Evolutionary conservation across 371 early-diverging fungal species (phyloP), one percentile per base, ranked within the genome.

Genomic region (Rhizomucor miehei): DNA sequence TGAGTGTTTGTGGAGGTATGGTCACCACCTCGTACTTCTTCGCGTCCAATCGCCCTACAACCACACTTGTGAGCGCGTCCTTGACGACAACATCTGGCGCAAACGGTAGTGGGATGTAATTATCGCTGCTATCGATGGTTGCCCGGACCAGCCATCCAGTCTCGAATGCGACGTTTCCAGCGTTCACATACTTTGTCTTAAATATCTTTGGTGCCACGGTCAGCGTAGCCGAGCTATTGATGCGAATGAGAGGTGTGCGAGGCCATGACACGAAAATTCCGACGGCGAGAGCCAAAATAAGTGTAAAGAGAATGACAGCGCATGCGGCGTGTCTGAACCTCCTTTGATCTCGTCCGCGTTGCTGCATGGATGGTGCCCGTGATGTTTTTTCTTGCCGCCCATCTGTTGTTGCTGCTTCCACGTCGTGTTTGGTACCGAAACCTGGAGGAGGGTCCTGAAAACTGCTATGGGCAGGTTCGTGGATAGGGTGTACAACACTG

Each of bases 121-220:
- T 77, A 24, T 62, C 60, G 2, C 73, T 62, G 46, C 69, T 71
- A 35, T 77, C 77, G 1, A 77, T 63, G 1, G 71, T 70, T 9
- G 73, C 52, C 41, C 71, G 70, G 9, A 77, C 73, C n/a, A 65
- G 36, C 77, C 77, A 77, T 38, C 67, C 65, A 25, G 65, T 69
- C 52, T 75, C 75, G 45, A 75, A 75, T 1, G 63, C 64, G 23
- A 71, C 67, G 56, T 71, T 75, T 19, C 56, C 53, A 36, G 71
- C 66, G 8, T 29, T 29, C 1, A 67, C 65, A 3, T 71, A 62
- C 16, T 67, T 62, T 11, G 69, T 60, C 29, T 29, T 29, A 5
- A 8, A 29, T 29, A 29, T 29, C 29, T 29, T 29, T 29, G 29
- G 29, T 5, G 67, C 63, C 6, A 59, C 48, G 1, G 64, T 63